Conservation (phyloP, 2,329 filamentous ascomycete species). For the Corinectria fuckeliana region DNA sequence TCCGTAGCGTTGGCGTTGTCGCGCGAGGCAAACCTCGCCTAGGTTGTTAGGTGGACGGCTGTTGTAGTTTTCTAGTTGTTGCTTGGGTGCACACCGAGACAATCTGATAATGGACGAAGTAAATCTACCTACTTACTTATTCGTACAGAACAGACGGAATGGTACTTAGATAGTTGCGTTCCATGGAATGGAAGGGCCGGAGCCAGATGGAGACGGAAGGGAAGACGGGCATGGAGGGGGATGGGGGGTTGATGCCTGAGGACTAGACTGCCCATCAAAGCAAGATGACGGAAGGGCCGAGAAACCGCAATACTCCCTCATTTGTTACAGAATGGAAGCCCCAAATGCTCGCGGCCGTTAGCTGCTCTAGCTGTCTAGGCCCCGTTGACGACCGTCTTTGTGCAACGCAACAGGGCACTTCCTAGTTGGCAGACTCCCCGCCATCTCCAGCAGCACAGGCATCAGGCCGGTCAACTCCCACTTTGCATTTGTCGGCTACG, state of each 20-base stretch:
- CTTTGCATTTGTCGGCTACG: constrained; percentile 12
- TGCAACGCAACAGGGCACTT: neutral
- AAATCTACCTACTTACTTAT: too few relatives aligned
- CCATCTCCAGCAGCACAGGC: neutral
- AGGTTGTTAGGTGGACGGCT: neutral
- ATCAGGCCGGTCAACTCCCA: constrained; percentile 18
- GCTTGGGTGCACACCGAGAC: neutral
- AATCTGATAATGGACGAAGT: neutral
- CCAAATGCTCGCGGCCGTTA: neutral
- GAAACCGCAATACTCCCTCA: neutral
- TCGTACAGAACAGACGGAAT: too few relatives aligned
- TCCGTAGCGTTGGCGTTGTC: neutral
- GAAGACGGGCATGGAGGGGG: neutral
- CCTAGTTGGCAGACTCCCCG: neutral
- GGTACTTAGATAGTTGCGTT: too few relatives aligned
- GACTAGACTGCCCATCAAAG: neutral
- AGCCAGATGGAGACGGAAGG: neutral
- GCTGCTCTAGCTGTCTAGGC: neutral
- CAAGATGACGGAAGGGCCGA: neutral
- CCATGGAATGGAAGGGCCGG: neutral
- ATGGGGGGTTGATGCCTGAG: neutral
- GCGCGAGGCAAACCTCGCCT: neutral
- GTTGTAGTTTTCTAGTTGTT: neutral
- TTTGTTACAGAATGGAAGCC: neutral
- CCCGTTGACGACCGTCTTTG: neutral